phyloP scores from a whole-genome alignment of 2,329 filamentous ascomycete genomes.

The Acrodontium crateriforme region DNA sequence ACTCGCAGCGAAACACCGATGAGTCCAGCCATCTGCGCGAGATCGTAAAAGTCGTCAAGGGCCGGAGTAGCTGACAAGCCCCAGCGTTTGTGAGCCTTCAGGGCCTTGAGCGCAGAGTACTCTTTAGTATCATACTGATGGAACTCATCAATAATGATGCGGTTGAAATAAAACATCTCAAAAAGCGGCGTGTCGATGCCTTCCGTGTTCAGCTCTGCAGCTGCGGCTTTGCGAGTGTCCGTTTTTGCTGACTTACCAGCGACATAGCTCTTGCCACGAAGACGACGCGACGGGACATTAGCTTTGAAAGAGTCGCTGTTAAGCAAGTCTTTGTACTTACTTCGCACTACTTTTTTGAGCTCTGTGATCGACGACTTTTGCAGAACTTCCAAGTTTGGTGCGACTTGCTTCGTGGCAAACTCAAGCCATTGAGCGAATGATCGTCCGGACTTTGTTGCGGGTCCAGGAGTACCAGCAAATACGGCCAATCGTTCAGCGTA shows the following conservation, averaged over 20 bases:
- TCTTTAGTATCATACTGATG: slow-evolving; percentile 38
- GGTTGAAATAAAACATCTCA: slow-evolving; percentile 47
- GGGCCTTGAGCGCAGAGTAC: slow-evolving; percentile 28
- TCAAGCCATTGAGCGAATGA: slow-evolving; percentile 42
- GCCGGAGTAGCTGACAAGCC: slow-evolving; percentile 50
- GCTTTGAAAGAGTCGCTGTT: slow-evolving; percentile 23
- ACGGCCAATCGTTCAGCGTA: slow-evolving; percentile 39
- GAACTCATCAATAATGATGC: slow-evolving; percentile 52
- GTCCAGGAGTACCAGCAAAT: slow-evolving; percentile 35
- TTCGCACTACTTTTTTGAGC: slow-evolving; percentile 17
- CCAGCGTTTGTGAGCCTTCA: slow-evolving; percentile 43
- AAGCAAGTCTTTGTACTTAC: slow-evolving; percentile 14
- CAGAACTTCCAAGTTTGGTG: slow-evolving; percentile 27
- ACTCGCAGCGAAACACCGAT: slow-evolving; percentile 42
- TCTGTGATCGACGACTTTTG: slow-evolving; percentile 16
- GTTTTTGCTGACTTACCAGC: slow-evolving; percentile 5
- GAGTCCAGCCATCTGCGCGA: slow-evolving; percentile 45
- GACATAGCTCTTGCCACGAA: slow-evolving; percentile 14
- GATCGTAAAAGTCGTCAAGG: slow-evolving; percentile 42
- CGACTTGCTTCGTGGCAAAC: slow-evolving; percentile 29
- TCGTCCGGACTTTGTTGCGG: slow-evolving; percentile 28
- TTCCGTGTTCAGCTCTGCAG: slow-evolving; percentile 5
- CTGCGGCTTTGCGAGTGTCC: slow-evolving; percentile 4
- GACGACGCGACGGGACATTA: slow-evolving; percentile 25
- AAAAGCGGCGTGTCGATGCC: slow-evolving; percentile 25